These are phyloP conservation scores for Cladobotryum mycophilum DNA, from an alignment of 2,329 filamentous ascomycete genomes.

Conservation along the genomic window DNA sequence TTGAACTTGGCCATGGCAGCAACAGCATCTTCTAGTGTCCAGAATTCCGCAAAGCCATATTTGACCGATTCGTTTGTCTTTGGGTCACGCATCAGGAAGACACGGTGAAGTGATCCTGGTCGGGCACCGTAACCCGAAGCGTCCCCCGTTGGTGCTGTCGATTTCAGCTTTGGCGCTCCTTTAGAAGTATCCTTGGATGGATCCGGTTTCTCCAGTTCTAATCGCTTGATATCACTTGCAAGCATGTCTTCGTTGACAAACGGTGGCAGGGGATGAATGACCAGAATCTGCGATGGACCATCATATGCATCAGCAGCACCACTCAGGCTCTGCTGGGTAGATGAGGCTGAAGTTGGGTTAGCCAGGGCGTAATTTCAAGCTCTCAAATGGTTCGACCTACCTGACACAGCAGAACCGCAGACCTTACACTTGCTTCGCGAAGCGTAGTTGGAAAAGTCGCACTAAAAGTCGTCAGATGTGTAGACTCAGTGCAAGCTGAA, in stretches of 20 bases:
- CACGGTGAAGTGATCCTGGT: constrained; percentile 66
- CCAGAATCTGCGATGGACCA: constrained; percentile 65
- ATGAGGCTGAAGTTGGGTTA: constrained; percentile 15
- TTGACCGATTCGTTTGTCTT: constrained; percentile 66
- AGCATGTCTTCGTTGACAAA: constrained; percentile 68
- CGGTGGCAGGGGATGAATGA: constrained; percentile 64
- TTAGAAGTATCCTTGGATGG: constrained; percentile 37
- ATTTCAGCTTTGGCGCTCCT: constrained; percentile 49
- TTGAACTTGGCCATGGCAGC: constrained; percentile 67
- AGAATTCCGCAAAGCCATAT: constrained; percentile 82
- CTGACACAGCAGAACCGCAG: constrained; percentile 27
- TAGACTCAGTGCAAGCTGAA: not conserved
- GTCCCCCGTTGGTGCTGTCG: constrained; percentile 49
- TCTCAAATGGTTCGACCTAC: constrained; percentile 21
- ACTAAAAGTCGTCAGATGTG: constrained; percentile 24
- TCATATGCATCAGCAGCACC: constrained; percentile 45
- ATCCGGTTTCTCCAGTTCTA: constrained; percentile 58
- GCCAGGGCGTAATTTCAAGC: constrained; percentile 22
- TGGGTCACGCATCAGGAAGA: constrained; percentile 70
- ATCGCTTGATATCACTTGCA: constrained; percentile 64
- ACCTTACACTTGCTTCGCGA: constrained; percentile 33
- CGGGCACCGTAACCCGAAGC: constrained; percentile 61
- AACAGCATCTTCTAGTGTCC: constrained; percentile 66
- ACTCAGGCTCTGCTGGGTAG: constrained; percentile 35
- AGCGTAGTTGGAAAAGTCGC: constrained; percentile 35